Evolutionary conservation across 768 basidiomycete genomes (phyloP), one percentile per base, ranked within the genome.

Genomic region (Pisolithus sp.): DNA sequence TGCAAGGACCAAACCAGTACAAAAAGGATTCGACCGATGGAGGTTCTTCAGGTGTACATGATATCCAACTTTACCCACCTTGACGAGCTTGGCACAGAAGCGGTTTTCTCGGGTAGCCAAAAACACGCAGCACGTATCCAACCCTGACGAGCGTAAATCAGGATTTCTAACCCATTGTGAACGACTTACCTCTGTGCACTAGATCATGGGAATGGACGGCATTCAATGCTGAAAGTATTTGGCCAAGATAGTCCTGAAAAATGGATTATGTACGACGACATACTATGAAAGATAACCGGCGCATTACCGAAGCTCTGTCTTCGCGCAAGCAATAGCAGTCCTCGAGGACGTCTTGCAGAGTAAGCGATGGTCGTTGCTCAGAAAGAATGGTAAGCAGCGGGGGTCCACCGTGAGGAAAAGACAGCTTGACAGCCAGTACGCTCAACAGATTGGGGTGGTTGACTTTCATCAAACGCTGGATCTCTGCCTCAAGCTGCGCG

Each of bases 21-120:
- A 77, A 57, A 95, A 90, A 0, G 83, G 80, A 59, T 96, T 92
- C 2, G 93, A 95, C 17, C 83, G 76, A 60, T 95, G 86, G 30
- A 93, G 70, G 62, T 95, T 91, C 23, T 85, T 71, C 30, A 96
- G 73, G 1, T 78, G 78, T 5, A 82, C 81, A 56, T 85, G 77
- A 63, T 85, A 96, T 15, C 76, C 80, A 2, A 82, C 82, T 56
- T 83, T 84, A n/a, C 82, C 79, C 3, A 96, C 68, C 63, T 93
- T 93, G 62, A 91, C 76, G 18, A 78, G 69, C 57, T 86, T 89
- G 9, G 79, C 70, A 30, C 79, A 78, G 5, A 75, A 69, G 1
- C 70, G 70, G 45, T 75, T 73, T 50, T 76, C 73, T 17, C 73
- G 71, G 3, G 76, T 70, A 0, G 74, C 74, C 17, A 91, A 75